Base-by-base conservation (phyloP, 202 grass and related monocot genomes). In the Digitaria exilis region DNA sequence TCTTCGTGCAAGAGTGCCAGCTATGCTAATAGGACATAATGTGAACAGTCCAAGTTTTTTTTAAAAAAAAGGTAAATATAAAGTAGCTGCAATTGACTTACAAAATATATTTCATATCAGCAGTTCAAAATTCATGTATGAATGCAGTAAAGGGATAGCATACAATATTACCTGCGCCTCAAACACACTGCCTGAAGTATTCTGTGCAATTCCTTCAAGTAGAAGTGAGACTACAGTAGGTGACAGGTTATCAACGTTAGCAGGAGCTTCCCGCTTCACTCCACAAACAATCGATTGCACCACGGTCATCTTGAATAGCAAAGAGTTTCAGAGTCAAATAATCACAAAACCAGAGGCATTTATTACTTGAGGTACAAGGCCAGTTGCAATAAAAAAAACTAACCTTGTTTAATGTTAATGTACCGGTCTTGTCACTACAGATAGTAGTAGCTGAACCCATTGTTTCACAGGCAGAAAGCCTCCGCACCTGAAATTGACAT, bases 391-490 rank as follows among this genome's bases (percentile, higher is more conserved):
- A 71, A 90, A 76, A 87, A 62, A 16, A 80, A 82, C 85, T 80
- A 80, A 95, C 91, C 86, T 89, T 86, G 69, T 97, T 97, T 57
- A 93, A 82, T 18, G 95, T 97, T 79, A 97, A 84, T 79, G 95
- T 97, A 82, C 95, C 95, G 0, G 95, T 97, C 80, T 97, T 97
- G 78, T 97, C 95, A 93, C 95, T 95, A 67, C 95, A 97, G 77
- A 97, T 97, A 62, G 95, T 93, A 70, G 95, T 97, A 77, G 92
- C 92, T 58, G 95, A 97, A 66, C 95, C 95, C 95, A 97, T 97
- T 21, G 95, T 97, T 91, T 97, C 95, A 71, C 95, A 97, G 34
- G 95, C 95, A 26, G 92, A 94, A 76, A 95, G 95, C 65, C 91
- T 89, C 80, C 94, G 90, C 43, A 97, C 94, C 88, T 94, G 69